Evolutionary conservation across 148 eudicot genomes (phyloP), one percentile per base, ranked within the genome.

Genomic region (Rhododendron griersonianum): DNA sequence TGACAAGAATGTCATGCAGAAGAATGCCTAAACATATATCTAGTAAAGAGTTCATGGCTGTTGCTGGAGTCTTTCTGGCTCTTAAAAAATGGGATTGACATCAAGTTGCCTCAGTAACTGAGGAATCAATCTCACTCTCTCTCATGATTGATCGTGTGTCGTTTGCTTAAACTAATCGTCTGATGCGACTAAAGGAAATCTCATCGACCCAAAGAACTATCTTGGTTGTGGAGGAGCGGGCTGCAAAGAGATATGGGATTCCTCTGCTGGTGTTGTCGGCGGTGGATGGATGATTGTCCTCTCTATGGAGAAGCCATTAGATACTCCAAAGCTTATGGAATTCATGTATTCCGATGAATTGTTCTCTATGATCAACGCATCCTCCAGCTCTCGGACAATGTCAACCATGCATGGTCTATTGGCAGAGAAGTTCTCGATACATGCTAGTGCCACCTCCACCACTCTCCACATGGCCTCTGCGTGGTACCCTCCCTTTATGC

Each of bases 391-490:
- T 33, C 94, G 87, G 47, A 92, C 92, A 82, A 92, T 89, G 86
- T 92, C 94, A 30, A 77, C 85, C 94, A 92, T 92, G 81, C 85
- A 88, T 53, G 94, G 94, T 37, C 94, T 77, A 61, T 92, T 85
- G 39, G 91, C 91, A 30, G 92, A 90, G 87, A 88, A 89, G 63
- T 91, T 87, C 84, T 92, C 94, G 44, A 84, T 91, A 79, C 94
- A 92, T 84, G 92, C 91, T 75, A 92, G 85, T 86, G 94, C 94
- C 44, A 92, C 94, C 87, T 92, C 94, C 79, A 92, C 89, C 48
- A 92, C 91, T 87, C 94, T 88, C 94, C 94, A 92, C 94, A 92
- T 84, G 63, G 94, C 94, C 85, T 92, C 94, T 44, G 89, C 87
- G 57, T 92, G 94, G 85, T 90, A 92, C 61, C 88, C 88, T 78